These are phyloP conservation scores for Apophysomyces elegans DNA, from an alignment of 371 early-diverging fungal genomes.

Conservation along the genomic window DNA sequence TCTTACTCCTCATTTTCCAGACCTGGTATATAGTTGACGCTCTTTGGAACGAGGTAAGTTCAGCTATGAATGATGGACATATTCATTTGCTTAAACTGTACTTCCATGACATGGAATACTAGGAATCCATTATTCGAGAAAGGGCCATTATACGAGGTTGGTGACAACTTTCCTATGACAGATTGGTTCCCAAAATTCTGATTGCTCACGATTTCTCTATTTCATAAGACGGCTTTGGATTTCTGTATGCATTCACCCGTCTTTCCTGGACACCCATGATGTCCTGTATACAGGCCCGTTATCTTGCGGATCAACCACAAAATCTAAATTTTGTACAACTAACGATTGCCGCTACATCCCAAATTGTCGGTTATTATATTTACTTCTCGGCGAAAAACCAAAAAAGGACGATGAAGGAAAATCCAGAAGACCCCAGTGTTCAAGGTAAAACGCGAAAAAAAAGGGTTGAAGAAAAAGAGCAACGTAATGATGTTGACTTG, in stretches of 20 bases:
- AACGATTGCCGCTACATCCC: conserved; percentile 55
- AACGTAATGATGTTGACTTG: too few relatives aligned
- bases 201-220: conserved; percentile 1
- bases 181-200: not conserved
- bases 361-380: conserved; percentile 75
- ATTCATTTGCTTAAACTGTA: too few relatives aligned
- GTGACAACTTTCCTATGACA: not conserved
- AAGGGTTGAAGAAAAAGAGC: not conserved
- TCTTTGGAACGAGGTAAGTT: conserved; percentile 65
- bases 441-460: conserved; percentile 41
- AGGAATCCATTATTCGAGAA: conserved; percentile 86
- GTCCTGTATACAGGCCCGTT: conserved; percentile 89
- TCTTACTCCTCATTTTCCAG: conserved; percentile 77
- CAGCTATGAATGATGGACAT: too few relatives aligned
- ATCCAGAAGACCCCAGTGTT: conserved; percentile 70
- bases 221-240: conserved; percentile 90
- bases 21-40: conserved; percentile 87
- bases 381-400: conserved; percentile 89
- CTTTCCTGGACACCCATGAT: conserved; percentile 90
- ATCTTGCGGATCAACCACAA: conserved; percentile 72
- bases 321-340: conserved; percentile 49
- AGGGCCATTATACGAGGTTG: conserved; percentile 86
- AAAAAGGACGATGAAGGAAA: conserved; percentile 85
- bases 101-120: too few relatives aligned
- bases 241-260: conserved; percentile 90